Percentiles rank a stretch among this genome's conserved stretches.
Conservation (phyloP, 768 basidiomycete species). For the Erythrobasidium yunnanense region DNA sequence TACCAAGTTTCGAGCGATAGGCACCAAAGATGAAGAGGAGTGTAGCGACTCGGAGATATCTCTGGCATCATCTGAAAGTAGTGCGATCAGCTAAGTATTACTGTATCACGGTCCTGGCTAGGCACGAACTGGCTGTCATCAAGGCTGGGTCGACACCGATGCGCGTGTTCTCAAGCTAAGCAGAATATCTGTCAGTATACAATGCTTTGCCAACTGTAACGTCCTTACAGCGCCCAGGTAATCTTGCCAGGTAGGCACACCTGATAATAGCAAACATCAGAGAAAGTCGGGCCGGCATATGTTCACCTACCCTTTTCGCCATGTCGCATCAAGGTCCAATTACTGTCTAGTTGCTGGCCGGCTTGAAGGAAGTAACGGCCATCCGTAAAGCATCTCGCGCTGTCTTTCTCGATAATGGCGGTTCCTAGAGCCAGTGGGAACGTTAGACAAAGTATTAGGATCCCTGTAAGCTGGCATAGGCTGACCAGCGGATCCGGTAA, state of each 20-base stretch:
- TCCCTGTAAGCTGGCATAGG: background rate
- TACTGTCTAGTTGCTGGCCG: conserved; percentile 70
- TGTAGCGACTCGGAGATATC: conserved; percentile 52
- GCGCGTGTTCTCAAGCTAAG: conserved; percentile 51
- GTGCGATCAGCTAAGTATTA: conserved; percentile 2
- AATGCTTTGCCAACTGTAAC: conserved; percentile 9
- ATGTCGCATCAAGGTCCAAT: conserved; percentile 89
- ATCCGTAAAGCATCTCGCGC: conserved; percentile 83
- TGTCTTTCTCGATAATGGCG: conserved; percentile 59
- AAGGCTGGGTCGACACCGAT: conserved; percentile 76
- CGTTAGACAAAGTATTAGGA: background rate
- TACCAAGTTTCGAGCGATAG: conserved; percentile 60
- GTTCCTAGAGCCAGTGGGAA: conserved; percentile 48
- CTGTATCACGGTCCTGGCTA: background rate
- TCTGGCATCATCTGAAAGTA: conserved; percentile 54
- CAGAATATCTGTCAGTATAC: conserved; percentile 42
- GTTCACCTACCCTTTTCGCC: conserved; percentile 60
- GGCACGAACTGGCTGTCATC: conserved; percentile 53
- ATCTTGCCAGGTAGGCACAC: conserved; percentile 83
- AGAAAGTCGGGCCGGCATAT: background rate
- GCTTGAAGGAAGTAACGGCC: conserved; percentile 93
- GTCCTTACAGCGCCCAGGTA: conserved; percentile 65
- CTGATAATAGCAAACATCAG: conserved; percentile 43
- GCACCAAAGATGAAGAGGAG: conserved; percentile 54
- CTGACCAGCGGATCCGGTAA: conserved; percentile 81